Conservation (phyloP, 345 rosid genomes). For the Melaleuca alternifolia region DNA sequence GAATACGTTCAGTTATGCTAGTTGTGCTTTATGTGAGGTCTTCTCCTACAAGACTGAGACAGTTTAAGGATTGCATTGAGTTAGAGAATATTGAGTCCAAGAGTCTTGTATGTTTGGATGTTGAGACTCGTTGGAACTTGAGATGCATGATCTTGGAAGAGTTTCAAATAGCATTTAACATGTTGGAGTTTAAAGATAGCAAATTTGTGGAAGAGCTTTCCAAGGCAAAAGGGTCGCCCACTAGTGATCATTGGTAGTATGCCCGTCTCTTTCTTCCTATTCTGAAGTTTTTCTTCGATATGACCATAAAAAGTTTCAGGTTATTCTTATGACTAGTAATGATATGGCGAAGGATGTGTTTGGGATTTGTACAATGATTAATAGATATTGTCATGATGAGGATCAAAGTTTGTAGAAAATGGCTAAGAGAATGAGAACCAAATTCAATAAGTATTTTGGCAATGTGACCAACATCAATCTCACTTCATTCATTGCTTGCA, state of each 20-base stretch:
- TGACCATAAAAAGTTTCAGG: neutral
- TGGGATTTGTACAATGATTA: neutral
- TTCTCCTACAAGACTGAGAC: neutral
- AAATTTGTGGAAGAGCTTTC: neutral
- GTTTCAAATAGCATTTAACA: neutral
- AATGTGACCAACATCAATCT: neutral
- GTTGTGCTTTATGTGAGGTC: neutral
- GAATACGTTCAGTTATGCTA: neutral
- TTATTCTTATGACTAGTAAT: neutral
- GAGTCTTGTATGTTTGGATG: neutral
- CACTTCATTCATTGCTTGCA: neutral
- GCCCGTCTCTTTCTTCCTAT: neutral
- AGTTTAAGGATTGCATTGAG: neutral
- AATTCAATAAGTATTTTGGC: conserved; percentile 1
- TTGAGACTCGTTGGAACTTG: neutral
- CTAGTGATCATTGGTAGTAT: neutral
- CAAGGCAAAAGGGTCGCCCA: neutral
- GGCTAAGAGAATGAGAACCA: neutral
- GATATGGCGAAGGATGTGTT: neutral
- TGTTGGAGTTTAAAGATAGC: neutral
- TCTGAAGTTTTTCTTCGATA: neutral
- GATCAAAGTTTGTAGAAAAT: neutral
- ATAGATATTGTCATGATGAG: neutral
- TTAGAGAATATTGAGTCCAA: neutral
- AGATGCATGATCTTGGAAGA: neutral